Evolutionary conservation across 176 grass and related monocot genomes (phyloP).

Genomic region (Triticum turgidum): DNA sequence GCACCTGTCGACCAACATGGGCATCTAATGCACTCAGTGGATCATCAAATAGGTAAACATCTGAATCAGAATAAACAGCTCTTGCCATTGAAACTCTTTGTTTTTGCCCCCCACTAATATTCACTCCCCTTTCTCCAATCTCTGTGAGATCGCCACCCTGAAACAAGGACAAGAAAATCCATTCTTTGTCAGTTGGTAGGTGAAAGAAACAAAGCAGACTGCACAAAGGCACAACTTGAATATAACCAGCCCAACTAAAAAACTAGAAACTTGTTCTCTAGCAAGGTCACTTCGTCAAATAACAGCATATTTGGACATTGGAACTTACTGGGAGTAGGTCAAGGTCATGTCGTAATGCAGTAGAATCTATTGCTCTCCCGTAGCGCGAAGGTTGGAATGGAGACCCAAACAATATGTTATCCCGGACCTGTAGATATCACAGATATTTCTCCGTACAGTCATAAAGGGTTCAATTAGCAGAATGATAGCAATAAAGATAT

Average conservation of each 20-base stretch:
- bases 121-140: slow-evolving; percentile 99
- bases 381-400: slow-evolving; percentile 74
- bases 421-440: slow-evolving; percentile 63
- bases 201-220: not conserved
- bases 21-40: slow-evolving; percentile 98
- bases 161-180: slow-evolving; percentile 38
- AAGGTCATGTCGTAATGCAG: slow-evolving; percentile 82
- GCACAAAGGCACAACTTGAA: not conserved
- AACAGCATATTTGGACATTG: slow-evolving; percentile 32
- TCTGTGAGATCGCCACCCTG: slow-evolving; percentile 97
- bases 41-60: slow-evolving; percentile 99
- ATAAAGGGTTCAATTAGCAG: not conserved
- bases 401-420: slow-evolving; percentile 99
- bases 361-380: slow-evolving; percentile 71
- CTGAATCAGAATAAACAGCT: slow-evolving; percentile 97
- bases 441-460: slow-evolving; percentile 17
- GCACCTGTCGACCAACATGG: slow-evolving; percentile 98
- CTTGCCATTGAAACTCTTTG: slow-evolving; percentile 99
- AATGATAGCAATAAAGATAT: slow-evolving; percentile 16
- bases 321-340: slow-evolving; percentile 82
- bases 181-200: not conserved
- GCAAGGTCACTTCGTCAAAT: not conserved
- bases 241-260: not conserved
- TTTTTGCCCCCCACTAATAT: slow-evolving; percentile 97
- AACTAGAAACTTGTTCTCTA: not conserved